Evolutionary conservation across 352 stramenopile genomes (phyloP), one percentile per base, ranked within the genome.

Genomic region (Phytophthora sansomeana): DNA sequence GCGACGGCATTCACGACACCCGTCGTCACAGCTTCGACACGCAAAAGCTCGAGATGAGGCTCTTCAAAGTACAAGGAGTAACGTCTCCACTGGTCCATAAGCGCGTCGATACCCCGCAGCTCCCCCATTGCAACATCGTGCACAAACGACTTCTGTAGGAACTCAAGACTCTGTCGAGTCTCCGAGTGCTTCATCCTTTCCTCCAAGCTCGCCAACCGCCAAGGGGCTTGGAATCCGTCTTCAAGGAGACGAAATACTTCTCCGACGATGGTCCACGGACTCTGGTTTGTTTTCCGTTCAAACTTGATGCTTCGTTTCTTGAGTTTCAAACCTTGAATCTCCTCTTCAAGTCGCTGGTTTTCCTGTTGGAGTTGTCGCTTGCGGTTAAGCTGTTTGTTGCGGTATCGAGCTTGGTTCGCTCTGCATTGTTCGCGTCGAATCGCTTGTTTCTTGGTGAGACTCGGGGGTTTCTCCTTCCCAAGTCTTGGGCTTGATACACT

Each of bases 401-500:
- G 60, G 29, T 70, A 74, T 0, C 67, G 67, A 5, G 67, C 60
- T 55, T 74, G 67, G 46, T 65, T 71, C 6, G 49, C 48, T 24
- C 61, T 47, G n/a, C 54, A 63, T 39, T 74, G 67, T 8, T 71
- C 48, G 3, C 63, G 55, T 44, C 59, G 59, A 56, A 67, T 48
- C 4, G 58, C 47, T 17, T 60, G 58, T n/a, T 67, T 67, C 7
- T 60, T 39, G 1, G 49, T 48, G 17, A 67, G 38, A n/a, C 13
- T 3, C 3, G 41, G 49, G 2, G 16, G 10, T n/a, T 41, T 67
- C 49, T 67, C 58, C 24, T 54, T 39, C 21, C 53, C 58, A 30
- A 42, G 58, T 16, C 19, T 53, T 7, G 58, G 48, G n/a, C 58
- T 67, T 11, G 38, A 21, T 13, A 9, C 7, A 24, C 38, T 67